Evolutionary conservation across 129 eudicot species (phyloP).

Genomic region (Flaveria ramosissima): DNA sequence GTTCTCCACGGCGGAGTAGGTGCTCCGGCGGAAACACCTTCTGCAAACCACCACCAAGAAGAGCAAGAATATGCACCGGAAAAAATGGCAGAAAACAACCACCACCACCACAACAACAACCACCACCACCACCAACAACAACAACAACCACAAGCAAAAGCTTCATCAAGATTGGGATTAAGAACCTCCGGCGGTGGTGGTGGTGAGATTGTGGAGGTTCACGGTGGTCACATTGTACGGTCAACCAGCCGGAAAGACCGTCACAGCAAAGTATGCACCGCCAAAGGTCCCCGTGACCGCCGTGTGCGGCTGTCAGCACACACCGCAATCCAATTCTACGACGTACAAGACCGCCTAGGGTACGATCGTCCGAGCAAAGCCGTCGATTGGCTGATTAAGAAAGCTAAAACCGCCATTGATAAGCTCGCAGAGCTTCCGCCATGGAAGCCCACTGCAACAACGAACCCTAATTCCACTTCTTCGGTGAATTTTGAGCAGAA

Average conservation of each 20-base stretch:
- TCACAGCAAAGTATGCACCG: constrained; percentile 92
- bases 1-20: constrained; percentile 32
- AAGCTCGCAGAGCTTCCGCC: constrained; percentile 92
- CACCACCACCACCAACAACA: constrained; percentile 27
- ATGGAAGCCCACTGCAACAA: constrained; percentile 63
- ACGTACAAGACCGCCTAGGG: constrained; percentile 88
- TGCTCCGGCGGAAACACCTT: constrained; percentile 37
- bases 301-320: constrained; percentile 87
- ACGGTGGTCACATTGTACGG: constrained; percentile 95
- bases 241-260: constrained; percentile 91
- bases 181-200: constrained; percentile 48
- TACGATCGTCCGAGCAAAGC: constrained; percentile 94
- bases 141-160: constrained; percentile 28
- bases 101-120: constrained; percentile 29
- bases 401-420: constrained; percentile 79
- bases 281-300: constrained; percentile 93
- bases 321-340: constrained; percentile 91
- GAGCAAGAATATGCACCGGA: constrained; percentile 60
- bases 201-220: constrained; percentile 71
- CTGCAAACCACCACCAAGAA: constrained; percentile 37
- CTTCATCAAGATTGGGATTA: constrained; percentile 56
- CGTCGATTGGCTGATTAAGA: constrained; percentile 96
- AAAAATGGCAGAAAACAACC: constrained; percentile 61
- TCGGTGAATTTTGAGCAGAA: constrained; percentile 32
- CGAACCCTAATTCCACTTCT: constrained; percentile 29